These are phyloP conservation scores for Berberis vulgaris DNA, from an alignment of 164 flowering plant genomes.

Conservation along the genomic window DNA sequence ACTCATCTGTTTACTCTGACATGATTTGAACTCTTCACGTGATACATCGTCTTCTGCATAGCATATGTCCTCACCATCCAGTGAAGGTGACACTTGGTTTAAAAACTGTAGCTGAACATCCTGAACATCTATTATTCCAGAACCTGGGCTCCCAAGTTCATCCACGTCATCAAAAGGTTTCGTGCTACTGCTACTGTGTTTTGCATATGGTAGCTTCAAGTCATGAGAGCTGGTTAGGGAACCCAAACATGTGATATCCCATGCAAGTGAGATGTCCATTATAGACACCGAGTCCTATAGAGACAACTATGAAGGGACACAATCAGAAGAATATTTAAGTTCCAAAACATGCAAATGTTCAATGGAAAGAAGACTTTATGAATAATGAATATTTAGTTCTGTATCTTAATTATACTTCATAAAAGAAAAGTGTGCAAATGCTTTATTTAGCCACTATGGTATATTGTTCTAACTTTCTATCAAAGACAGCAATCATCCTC, in stretches of 20 bases:
- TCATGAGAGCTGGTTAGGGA: background rate
- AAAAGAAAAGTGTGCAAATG: too few relatives aligned
- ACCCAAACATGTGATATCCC: background rate
- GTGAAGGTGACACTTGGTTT: background rate
- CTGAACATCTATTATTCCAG: background rate
- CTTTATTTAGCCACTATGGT: too few relatives aligned
- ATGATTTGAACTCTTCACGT: background rate
- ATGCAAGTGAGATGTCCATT: background rate
- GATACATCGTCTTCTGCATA: background rate
- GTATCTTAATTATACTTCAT: too few relatives aligned
- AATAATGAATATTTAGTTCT: too few relatives aligned
- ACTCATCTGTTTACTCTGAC: background rate
- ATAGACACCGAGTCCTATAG: background rate
- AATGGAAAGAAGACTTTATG: too few relatives aligned
- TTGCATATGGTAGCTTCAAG: background rate
- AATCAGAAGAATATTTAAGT: background rate
- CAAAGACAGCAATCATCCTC: background rate
- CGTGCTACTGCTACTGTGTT: background rate
- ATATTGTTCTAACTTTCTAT: too few relatives aligned
- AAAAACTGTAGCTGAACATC: background rate
- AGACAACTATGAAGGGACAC: background rate
- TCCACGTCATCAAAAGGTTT: background rate
- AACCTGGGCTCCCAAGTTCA: background rate
- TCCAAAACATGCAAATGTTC: background rate
- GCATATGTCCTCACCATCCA: background rate